Percentiles rank a stretch among this genome's conserved stretches.
These are phyloP conservation scores for Postia placenta DNA, from an alignment of 768 basidiomycete genomes.

Conservation along the genomic window DNA sequence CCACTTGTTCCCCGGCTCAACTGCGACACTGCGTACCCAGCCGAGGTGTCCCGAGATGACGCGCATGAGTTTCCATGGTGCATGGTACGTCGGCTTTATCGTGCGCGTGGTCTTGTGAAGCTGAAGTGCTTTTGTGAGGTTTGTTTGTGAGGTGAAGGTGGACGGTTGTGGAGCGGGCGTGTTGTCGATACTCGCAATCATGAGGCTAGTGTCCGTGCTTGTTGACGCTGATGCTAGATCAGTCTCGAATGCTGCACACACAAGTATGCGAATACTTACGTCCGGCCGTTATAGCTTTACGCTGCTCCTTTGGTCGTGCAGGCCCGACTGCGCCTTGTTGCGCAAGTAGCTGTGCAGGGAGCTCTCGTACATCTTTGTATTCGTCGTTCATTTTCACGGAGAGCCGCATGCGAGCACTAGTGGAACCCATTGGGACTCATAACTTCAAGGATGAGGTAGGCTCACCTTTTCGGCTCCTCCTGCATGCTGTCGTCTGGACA, in stretches of 20 bases:
- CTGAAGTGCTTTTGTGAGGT: conserved; percentile 84
- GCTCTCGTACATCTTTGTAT: conserved; percentile 78
- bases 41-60: conserved; percentile 98
- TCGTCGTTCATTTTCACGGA: conserved; percentile 87
- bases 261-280: conserved; percentile 33
- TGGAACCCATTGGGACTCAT: neutral
- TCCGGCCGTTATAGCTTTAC: conserved; percentile 70
- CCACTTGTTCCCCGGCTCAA: conserved; percentile 98
- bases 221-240: conserved; percentile 11
- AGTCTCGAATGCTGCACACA: neutral
- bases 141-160: conserved; percentile 56
- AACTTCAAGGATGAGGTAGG: neutral
- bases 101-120: conserved; percentile 92
- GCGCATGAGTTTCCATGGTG: conserved; percentile 92
- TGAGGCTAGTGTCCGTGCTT: conserved; percentile 42
- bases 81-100: conserved; percentile 92
- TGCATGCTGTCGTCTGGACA: conserved; percentile 51
- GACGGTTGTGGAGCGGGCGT: conserved; percentile 63
- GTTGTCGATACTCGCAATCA: conserved; percentile 73
- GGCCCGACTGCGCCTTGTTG: conserved; percentile 84
- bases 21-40: conserved; percentile 94
- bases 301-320: conserved; percentile 54
- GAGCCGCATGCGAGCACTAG: conserved; percentile 64
- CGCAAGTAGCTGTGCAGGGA: conserved; percentile 73
- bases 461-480: conserved; percentile 72